A percentile compares a stretch with the other conserved stretches of the same genome.
These are phyloP conservation scores for Sungouiozyma intestinalis DNA, from an alignment of 805 yeast species.

Conservation along the genomic window DNA sequence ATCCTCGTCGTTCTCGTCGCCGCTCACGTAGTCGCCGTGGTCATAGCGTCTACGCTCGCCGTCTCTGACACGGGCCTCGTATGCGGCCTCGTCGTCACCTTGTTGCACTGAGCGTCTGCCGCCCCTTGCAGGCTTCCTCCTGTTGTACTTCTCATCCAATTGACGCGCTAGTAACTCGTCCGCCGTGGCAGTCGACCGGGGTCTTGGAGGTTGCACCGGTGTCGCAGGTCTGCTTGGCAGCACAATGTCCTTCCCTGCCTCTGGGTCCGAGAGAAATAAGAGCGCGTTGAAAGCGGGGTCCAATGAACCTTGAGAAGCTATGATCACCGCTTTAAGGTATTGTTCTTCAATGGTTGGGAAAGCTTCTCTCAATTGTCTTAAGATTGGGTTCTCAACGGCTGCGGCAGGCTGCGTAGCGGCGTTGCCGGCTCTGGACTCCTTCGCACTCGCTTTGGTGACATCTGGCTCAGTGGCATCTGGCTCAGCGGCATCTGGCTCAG, in stretches of 20 bases:
- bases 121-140: constrained; percentile 4
- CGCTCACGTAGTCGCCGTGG: constrained; percentile 2
- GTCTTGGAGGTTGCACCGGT: constrained; percentile 23
- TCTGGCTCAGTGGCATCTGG: background rate
- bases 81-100: constrained; percentile 15
- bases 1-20: constrained; percentile 35
- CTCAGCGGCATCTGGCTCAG: constrained; percentile 5
- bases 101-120: constrained; percentile 9
- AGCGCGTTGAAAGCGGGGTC: constrained; percentile 88
- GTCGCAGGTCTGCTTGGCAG: constrained; percentile 31
- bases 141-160: constrained; percentile 56
- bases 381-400: constrained; percentile 17
- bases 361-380: constrained; percentile 63
- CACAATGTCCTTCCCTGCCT: constrained; percentile 39
- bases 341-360: constrained; percentile 71
- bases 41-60: constrained; percentile 13
- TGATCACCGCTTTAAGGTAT: constrained; percentile 63
- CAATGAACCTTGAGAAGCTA: constrained; percentile 72
- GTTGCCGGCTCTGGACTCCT: constrained; percentile 3
- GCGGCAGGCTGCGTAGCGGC: background rate
- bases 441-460: background rate
- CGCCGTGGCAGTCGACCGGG: constrained; percentile 40
- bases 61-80: constrained; percentile 21
- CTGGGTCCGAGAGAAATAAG: constrained; percentile 67
- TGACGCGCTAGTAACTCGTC: constrained; percentile 80